Evolutionary conservation across 495 filamentous ascomycete species (phyloP), one percentile per base, ranked within the genome.

Genomic region (Trichodelitschia bisporula): DNA sequence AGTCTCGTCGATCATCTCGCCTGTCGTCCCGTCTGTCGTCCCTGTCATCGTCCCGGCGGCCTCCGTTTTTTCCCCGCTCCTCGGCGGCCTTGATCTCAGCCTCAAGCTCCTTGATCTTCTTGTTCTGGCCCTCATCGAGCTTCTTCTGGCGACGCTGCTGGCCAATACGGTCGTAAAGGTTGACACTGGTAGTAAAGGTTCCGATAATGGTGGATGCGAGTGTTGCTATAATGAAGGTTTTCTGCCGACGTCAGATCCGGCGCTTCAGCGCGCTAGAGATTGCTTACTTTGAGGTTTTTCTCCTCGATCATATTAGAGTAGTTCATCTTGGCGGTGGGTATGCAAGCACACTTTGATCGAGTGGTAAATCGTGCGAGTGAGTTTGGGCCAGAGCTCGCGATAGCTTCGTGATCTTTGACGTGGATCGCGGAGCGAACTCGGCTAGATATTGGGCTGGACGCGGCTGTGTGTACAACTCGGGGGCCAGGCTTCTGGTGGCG

Each of bases 91-190:
- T 35, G 23, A 50, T 31, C 27, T 41, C 15, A 17, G 43, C 44
- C 30, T 68, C 59, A n/a, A 75, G 55, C 40, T 66, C 16, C 36
- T 45, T 42, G 35, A 50, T 43, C 36, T 45, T 33, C 13, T 32
- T 30, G 35, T 50, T 36, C 30, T 50, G 46, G 3, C 26, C 14
- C 2, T 21, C 36, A 35, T 50, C 46, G n/a, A 19, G 25, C n/a
- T 39, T 38, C 10, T 37, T 33, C 26, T 50, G 46, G 19, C 39
- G 34, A n/a, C n/a, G n/a, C n/a, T n/a, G n/a, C n/a, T n/a, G n/a
- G n/a, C n/a, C n/a, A 4, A 47, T 27, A 15, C 40, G 34, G 25
- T 50, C 46, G 26, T 39, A 40, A 18, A 50, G 36, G 28, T 38
- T 40, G 27, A 45, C 37, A 17, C 41, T 41, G 9, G 46, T 36